Percentiles rank a stretch among this genome's conserved stretches.
phyloP scores from a whole-genome alignment of 2,329 filamentous ascomycete genomes.

The Dactylellina leptospora region DNA sequence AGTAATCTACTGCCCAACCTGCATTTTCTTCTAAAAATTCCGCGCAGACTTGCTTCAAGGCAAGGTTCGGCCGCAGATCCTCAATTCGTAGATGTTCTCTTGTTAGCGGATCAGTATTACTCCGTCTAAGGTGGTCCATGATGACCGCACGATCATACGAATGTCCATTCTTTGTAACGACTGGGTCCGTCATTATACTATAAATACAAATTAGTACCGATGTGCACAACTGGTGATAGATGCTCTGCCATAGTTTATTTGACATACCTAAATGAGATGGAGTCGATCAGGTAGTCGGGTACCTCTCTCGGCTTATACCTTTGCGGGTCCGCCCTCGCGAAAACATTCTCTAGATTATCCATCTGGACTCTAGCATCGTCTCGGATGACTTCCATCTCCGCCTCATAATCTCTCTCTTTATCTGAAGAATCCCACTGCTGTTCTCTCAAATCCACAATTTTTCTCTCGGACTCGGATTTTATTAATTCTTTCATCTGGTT shows the following conservation, averaged over 20 bases:
- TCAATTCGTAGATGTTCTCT: slow-evolving; percentile 73
- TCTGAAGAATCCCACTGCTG: slow-evolving; percentile 63
- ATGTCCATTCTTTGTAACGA: slow-evolving; percentile 80
- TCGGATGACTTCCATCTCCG: slow-evolving; percentile 61
- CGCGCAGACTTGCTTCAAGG: slow-evolving; percentile 80
- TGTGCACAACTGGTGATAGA: background rate
- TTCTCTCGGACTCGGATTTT: slow-evolving; percentile 63
- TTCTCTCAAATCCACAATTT: slow-evolving; percentile 61
- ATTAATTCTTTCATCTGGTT: slow-evolving; percentile 68
- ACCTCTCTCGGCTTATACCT: slow-evolving; percentile 68
- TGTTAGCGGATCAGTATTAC: slow-evolving; percentile 81
- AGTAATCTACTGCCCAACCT: slow-evolving; percentile 94
- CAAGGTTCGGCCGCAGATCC: slow-evolving; percentile 83
- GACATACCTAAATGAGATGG: slow-evolving; percentile 70
- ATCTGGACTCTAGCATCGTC: slow-evolving; percentile 61
- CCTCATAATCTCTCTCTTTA: slow-evolving; percentile 58
- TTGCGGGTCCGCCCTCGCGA: slow-evolving; percentile 65
- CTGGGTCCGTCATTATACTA: slow-evolving; percentile 75
- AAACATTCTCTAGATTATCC: slow-evolving; percentile 63
- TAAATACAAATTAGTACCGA: background rate
- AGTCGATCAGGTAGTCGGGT: slow-evolving; percentile 79
- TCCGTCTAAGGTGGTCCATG: slow-evolving; percentile 81
- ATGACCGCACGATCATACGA: slow-evolving; percentile 89
- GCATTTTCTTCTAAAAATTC: slow-evolving; percentile 82
- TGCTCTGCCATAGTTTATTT: too few species aligned